These are phyloP conservation scores for Sporormia fimetaria DNA, from an alignment of 495 filamentous ascomycete genomes.

Conservation along the genomic window DNA sequence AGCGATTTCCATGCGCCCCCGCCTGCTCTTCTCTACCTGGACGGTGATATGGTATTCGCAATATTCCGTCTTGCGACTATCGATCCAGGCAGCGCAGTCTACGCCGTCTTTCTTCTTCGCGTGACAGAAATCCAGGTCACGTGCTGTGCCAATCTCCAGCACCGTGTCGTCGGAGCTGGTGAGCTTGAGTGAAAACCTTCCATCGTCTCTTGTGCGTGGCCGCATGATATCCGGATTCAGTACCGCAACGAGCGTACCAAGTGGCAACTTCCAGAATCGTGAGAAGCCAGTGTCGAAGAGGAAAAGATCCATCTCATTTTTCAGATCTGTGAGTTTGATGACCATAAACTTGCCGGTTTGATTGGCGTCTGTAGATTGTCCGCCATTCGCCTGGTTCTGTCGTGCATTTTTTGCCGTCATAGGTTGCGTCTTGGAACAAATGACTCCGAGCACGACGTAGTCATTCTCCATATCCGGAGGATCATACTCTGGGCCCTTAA, in stretches of 20 bases:
- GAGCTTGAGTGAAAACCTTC: conserved; percentile 71
- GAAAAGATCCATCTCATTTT: conserved; percentile 83
- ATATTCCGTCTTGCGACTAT: conserved; percentile 73
- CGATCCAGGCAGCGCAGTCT: conserved; percentile 72
- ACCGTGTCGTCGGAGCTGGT: conserved; percentile 76
- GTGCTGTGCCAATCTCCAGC: conserved; percentile 73
- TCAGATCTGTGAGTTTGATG: conserved; percentile 72
- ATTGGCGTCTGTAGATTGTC: conserved; percentile 45
- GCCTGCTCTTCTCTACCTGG: conserved; percentile 57
- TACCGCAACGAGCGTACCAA: conserved; percentile 80
- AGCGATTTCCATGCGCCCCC: conserved; percentile 72
- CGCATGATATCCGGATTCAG: conserved; percentile 90
- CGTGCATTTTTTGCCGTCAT: conserved; percentile 48
- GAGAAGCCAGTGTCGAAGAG: conserved; percentile 87
- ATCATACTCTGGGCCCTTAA: conserved; percentile 76
- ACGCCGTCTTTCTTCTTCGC: conserved; percentile 71
- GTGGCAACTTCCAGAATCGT: conserved; percentile 76
- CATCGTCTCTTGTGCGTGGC: conserved; percentile 65
- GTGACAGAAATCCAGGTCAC: conserved; percentile 86
- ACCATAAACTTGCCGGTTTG: conserved; percentile 79
- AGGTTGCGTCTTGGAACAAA: conserved; percentile 77
- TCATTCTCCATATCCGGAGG: conserved; percentile 77
- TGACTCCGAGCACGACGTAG: conserved; percentile 74
- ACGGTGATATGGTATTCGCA: conserved; percentile 88
- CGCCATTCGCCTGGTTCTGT: conserved; percentile 36